Percentiles rank a stretch among this genome's conserved stretches.
These are phyloP conservation scores for Ustilago cynodontis DNA, from an alignment of 1,284 basidiomycete species.

Conservation along the genomic window DNA sequence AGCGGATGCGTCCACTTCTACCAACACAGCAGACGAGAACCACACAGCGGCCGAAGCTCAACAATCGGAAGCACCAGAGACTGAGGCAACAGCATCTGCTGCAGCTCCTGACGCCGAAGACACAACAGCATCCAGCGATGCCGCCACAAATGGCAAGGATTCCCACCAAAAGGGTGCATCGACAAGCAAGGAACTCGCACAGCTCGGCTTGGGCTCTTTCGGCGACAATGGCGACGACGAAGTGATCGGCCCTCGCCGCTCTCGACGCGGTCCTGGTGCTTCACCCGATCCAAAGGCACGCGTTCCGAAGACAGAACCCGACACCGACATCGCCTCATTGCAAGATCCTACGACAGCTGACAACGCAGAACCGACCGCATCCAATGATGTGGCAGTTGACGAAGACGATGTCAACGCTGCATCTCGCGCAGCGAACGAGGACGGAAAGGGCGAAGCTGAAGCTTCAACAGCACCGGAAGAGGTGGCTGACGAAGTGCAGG, in stretches of 20 bases:
- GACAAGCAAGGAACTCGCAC: constrained; percentile 54
- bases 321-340: constrained; percentile 16
- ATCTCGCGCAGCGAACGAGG: constrained; percentile 6
- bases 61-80: not conserved
- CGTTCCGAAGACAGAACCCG: constrained; percentile 38
- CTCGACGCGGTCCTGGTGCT: constrained; percentile 43
- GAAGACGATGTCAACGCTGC: not conserved
- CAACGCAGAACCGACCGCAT: not conserved
- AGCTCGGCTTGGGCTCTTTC: constrained; percentile 50
- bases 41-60: not conserved
- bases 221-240: constrained; percentile 52
- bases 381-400: constrained; percentile 3
- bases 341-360: constrained; percentile 13
- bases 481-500: constrained; percentile 7
- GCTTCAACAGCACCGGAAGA: constrained; percentile 25
- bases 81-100: not conserved
- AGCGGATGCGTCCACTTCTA: constrained; percentile 12
- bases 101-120: constrained; percentile 9
- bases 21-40: not conserved
- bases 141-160: constrained; percentile 6
- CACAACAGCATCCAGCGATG: constrained; percentile 4
- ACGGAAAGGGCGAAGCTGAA: not conserved
- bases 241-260: constrained; percentile 46
- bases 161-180: constrained; percentile 22
- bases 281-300: constrained; percentile 44